Base-by-base conservation (phyloP, 2,329 filamentous ascomycete species). In the Tricladium varicosporioides region DNA sequence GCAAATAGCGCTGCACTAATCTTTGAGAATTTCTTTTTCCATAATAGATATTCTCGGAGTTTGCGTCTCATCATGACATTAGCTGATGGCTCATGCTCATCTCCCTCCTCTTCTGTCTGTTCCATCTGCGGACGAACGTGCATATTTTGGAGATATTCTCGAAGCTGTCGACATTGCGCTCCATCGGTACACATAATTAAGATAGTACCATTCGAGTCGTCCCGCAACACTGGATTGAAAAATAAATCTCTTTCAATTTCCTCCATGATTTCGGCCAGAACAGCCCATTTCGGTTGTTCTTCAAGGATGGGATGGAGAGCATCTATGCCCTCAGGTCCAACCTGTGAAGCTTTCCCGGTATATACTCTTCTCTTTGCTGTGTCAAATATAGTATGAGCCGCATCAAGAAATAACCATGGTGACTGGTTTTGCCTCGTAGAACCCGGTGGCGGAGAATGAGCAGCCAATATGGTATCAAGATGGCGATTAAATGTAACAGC, bases 331-430 rank as follows among this genome's bases (percentile, higher is more conserved):
- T 68, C 62, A 5, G 57, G 72, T 46, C 72, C 72, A 50, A 61
- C 66, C 40, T 62, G 59, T 7, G 61, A 73, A 1, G 76, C 75
- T 15, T 84, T 87, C 4, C 86, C 86, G 8, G 88, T 85, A 68
- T 97, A 99, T 5, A 97, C 93, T 63, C 94, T 82, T 55, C 87
- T 83, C 70, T 92, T 94, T 1, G 94, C 92, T 2, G 90, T 92
- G 59, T 92, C 89, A 63, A 99, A 97, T 11, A 99, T 91, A 14
- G 90, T 92, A 72, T 97, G 90, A 0, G 94, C 93, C 19, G 93
- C 92, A 71, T 97, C 94, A 5, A 97, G 81, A 66, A 97, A 97
- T 32, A 99, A 79, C 94, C 94, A 99, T 0, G 94, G 94, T 0
- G 92, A 95, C 66, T 96, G 91, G 33, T 87, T 92, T 68, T 96